phyloP scores from a whole-genome alignment of 2,329 filamentous ascomycete species.

The Metarhizium humberi region DNA sequence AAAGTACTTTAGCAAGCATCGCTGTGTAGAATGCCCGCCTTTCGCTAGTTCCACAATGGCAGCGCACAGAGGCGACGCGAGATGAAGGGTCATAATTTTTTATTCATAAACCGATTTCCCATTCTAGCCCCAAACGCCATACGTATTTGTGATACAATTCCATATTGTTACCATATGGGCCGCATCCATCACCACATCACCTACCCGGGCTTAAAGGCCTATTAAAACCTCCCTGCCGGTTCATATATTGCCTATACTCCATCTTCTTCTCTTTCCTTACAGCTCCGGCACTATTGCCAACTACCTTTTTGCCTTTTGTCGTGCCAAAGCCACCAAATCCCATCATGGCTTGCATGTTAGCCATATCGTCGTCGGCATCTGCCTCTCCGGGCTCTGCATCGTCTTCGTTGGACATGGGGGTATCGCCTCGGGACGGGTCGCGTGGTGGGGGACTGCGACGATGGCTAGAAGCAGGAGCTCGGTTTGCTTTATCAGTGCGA shows the following conservation, averaged over 20 bases:
- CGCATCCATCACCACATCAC: constrained; percentile 11
- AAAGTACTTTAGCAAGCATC: background rate
- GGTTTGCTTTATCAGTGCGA: constrained; percentile 13
- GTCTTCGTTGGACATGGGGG: constrained; percentile 17
- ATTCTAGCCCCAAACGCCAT: background rate
- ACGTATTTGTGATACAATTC: background rate
- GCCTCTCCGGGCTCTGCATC: constrained; percentile 20
- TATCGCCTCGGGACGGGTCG: constrained; percentile 3
- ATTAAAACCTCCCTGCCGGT: constrained; percentile 74
- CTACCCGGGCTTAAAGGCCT: constrained; percentile 56
- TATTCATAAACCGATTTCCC: background rate
- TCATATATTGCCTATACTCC: constrained; percentile 96
- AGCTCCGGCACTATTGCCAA: constrained; percentile 74
- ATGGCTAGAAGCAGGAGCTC: constrained; percentile 10
- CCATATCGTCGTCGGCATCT: constrained; percentile 57
- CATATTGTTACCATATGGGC: background rate
- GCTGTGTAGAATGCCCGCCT: background rate
- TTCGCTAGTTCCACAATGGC: background rate
- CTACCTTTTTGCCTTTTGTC: constrained; percentile 83
- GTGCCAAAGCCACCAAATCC: constrained; percentile 79
- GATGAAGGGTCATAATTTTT: background rate
- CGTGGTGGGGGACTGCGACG: constrained; percentile 11
- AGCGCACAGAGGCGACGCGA: background rate
- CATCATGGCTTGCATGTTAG: constrained; percentile 76
- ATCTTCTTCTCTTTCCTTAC: constrained; percentile 90